Conservation (phyloP, 768 basidiomycete genomes). For the Termitomyces bulborhizus region DNA sequence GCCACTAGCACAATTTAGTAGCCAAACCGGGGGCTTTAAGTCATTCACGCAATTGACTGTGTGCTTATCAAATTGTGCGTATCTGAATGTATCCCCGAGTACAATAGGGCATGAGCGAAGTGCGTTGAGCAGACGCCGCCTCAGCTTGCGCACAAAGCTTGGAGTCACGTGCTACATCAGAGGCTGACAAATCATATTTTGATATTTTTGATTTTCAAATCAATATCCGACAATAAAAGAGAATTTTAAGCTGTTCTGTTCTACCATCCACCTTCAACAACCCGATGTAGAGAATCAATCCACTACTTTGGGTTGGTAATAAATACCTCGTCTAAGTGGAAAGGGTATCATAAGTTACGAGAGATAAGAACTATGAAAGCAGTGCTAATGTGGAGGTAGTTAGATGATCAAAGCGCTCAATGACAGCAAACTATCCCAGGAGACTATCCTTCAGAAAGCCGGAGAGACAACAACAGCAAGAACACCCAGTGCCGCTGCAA, state of each 20-base stretch:
- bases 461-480: slow-evolving; percentile 12
- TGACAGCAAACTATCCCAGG: slow-evolving; percentile 5
- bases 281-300: slow-evolving; percentile 10
- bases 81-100: too few relatives aligned
- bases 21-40: neutral
- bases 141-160: too few relatives aligned
- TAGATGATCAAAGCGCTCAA: slow-evolving; percentile 6
- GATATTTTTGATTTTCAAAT: neutral
- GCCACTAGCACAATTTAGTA: too few relatives aligned
- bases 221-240: neutral
- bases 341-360: slow-evolving; percentile 19
- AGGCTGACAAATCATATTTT: too few relatives aligned
- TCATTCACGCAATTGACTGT: neutral
- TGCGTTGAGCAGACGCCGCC: neutral
- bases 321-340: slow-evolving; percentile 14
- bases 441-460: slow-evolving; percentile 12
- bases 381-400: slow-evolving; percentile 6
- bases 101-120: neutral
- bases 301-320: slow-evolving; percentile 9
- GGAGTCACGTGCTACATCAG: too few relatives aligned
- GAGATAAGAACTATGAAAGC: slow-evolving; percentile 11
- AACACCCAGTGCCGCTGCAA: slow-evolving; percentile 11
- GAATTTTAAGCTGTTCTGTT: neutral
- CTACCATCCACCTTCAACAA: slow-evolving; percentile 5
- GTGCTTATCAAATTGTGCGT: too few relatives aligned